Base-by-base conservation (phyloP, 345 rosid species). In the Cardiospermum halicacabum region DNA sequence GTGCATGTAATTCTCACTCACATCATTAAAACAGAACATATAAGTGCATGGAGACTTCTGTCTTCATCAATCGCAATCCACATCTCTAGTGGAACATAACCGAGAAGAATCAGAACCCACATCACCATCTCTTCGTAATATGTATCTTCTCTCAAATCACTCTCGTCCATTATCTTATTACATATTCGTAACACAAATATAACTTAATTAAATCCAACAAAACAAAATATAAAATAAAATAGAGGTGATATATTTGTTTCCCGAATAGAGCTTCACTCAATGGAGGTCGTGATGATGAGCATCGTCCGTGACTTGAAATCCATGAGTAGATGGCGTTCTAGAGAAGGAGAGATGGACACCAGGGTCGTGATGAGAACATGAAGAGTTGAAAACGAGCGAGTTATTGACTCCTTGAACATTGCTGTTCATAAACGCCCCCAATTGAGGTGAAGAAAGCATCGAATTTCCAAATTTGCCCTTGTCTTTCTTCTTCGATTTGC, bases 391-490 rank as follows among this genome's bases (percentile, higher is more conserved):
- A 45, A 90, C 67, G 19, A 93, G 81, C 7, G 98, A 93, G 77
- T 86, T 93, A 75, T 90, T 93, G 65, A 90, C 73, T 63, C 88
- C 89, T 72, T 93, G 97, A 48, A 88, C 98, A 25, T 93, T 90
- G 74, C 97, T 90, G 67, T 93, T 93, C 85, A 65, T 71, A 57
- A 71, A 88, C 32, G 91, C 79, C 37, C 67, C 81, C 84, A 69
- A 75, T 0, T 91, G 95, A 13, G 56, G 77, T n/a, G n/a, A n/a
- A 12, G 80, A 58, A 16, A 8, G 15, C 42, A 3, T 53, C 36
- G 67, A 42, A 56, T 64, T 64, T 37, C 69, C 69, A 67, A 56
- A 75, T 11, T 37, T 50, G 45, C 28, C 71, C 72, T 72, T 69
- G 55, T 67, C 74, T 58, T 76, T 84, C 63, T 7, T 53, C 66